These are phyloP conservation scores for Mycena polygramma DNA, from an alignment of 768 basidiomycete species.

Conservation along the genomic window DNA sequence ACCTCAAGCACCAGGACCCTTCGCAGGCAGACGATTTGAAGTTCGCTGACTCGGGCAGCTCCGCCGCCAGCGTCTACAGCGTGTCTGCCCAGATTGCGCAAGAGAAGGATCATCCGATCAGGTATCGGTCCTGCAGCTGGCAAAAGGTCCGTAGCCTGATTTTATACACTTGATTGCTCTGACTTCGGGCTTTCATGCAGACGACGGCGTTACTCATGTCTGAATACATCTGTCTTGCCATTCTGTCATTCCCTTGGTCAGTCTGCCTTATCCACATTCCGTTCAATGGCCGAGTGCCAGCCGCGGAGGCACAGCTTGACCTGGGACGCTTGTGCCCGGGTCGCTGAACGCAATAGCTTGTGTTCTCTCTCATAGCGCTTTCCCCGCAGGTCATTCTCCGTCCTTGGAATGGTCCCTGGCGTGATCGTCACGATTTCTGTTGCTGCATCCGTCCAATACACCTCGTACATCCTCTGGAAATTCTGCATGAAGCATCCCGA, in stretches of 20 bases:
- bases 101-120: slow-evolving; percentile 45
- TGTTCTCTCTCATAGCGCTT: background rate
- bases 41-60: slow-evolving; percentile 8
- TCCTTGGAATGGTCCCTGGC: slow-evolving; percentile 58
- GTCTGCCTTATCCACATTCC: background rate
- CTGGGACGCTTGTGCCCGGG: no score
- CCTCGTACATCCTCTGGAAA: slow-evolving; percentile 57
- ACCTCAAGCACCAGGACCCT: slow-evolving; percentile 12
- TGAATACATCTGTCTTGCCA: slow-evolving; percentile 52
- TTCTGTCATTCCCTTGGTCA: slow-evolving; percentile 43
- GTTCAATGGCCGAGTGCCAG: no score
- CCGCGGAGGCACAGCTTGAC: no score
- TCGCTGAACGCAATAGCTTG: background rate
- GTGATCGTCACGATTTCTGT: slow-evolving; percentile 57
- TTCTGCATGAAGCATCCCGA: slow-evolving; percentile 65
- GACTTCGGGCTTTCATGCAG: slow-evolving; percentile 26
- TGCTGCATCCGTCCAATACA: slow-evolving; percentile 57
- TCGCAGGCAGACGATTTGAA: slow-evolving; percentile 13
- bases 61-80: slow-evolving; percentile 19
- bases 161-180: background rate
- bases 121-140: slow-evolving; percentile 52
- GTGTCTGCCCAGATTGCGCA: slow-evolving; percentile 29
- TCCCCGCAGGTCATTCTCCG: slow-evolving; percentile 41
- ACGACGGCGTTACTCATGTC: slow-evolving; percentile 51
- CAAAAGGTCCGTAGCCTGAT: slow-evolving; percentile 45